phyloP scores from a whole-genome alignment of 2,329 filamentous ascomycete species.

The Lecanicillium sp. region DNA sequence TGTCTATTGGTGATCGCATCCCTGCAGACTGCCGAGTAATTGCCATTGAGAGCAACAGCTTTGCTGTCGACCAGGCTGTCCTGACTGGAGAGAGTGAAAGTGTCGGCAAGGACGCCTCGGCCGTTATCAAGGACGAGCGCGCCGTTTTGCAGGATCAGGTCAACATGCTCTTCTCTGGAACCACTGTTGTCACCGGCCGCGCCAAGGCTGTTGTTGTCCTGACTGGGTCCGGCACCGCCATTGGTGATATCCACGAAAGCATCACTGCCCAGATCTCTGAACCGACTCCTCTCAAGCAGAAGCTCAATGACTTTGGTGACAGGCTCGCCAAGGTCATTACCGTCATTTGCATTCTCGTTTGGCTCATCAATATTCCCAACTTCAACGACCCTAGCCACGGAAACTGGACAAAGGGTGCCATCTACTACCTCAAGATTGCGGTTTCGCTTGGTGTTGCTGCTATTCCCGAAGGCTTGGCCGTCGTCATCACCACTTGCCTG shows the following conservation, averaged over 20 bases:
- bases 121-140: slow-evolving; percentile 63
- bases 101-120: slow-evolving; percentile 70
- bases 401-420: slow-evolving; percentile 90
- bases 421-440: slow-evolving; percentile 99
- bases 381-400: slow-evolving; percentile 94
- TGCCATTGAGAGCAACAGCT: slow-evolving; percentile 92
- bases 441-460: slow-evolving; percentile 96
- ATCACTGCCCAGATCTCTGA: slow-evolving; percentile 97
- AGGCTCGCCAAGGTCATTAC: slow-evolving; percentile 96
- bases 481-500: slow-evolving; percentile 97
- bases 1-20: slow-evolving; percentile 85
- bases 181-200: slow-evolving; percentile 89
- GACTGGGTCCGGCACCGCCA: slow-evolving; percentile 85
- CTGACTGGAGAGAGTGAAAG: slow-evolving; percentile 97
- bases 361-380: slow-evolving; percentile 97
- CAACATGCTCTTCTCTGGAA: slow-evolving; percentile 98
- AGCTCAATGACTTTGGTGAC: slow-evolving; percentile 97
- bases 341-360: slow-evolving; percentile 90
- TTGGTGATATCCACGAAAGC: slow-evolving; percentile 98
- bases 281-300: slow-evolving; percentile 94
- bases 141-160: slow-evolving; percentile 95
- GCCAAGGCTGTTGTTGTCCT: slow-evolving; percentile 85
- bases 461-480: slow-evolving; percentile 93
- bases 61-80: slow-evolving; percentile 93
- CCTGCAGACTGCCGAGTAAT: slow-evolving; percentile 90